A percentile compares a stretch with the other conserved stretches of the same genome.
Conservation (phyloP, 208 protist species). For the Leishmania aethiopica region DNA sequence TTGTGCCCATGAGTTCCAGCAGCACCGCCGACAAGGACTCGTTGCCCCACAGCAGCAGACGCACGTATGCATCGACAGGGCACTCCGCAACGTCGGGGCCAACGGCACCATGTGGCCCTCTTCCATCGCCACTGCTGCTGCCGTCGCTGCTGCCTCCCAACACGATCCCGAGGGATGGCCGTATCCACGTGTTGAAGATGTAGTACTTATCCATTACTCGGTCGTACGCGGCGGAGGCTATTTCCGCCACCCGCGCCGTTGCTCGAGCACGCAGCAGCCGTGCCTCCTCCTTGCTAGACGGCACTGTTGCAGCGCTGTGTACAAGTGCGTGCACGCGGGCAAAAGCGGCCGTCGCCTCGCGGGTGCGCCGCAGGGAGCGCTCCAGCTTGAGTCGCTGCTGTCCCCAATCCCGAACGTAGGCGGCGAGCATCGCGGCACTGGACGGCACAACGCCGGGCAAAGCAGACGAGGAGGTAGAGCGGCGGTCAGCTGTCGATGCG, state of each 20-base stretch:
- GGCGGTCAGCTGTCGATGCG: neutral
- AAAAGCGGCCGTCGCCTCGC: conserved; percentile 24
- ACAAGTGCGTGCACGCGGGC: conserved; percentile 16
- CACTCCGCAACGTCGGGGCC: conserved; percentile 15
- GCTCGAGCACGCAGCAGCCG: conserved; percentile 19
- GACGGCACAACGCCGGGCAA: neutral
- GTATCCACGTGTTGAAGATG: conserved; percentile 15
- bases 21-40: conserved; percentile 10
- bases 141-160: neutral
- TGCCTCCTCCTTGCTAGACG: neutral
- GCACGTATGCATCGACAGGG: conserved; percentile 1
- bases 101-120: neutral
- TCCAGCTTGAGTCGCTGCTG: conserved; percentile 28
- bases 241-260: conserved; percentile 4
- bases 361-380: conserved; percentile 30
- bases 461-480: neutral
- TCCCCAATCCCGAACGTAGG: conserved; percentile 13
- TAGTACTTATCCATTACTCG: conserved; percentile 37
- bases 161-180: conserved; percentile 25
- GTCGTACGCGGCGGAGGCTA: conserved; percentile 21
- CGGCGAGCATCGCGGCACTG: conserved; percentile 27
- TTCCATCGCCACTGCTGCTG: neutral
- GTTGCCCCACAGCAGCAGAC: conserved; percentile 19
- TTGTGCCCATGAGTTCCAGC: neutral
- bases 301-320: neutral